Base-by-base conservation (phyloP, 495 filamentous ascomycete genomes). In the Neurospora sp. region DNA sequence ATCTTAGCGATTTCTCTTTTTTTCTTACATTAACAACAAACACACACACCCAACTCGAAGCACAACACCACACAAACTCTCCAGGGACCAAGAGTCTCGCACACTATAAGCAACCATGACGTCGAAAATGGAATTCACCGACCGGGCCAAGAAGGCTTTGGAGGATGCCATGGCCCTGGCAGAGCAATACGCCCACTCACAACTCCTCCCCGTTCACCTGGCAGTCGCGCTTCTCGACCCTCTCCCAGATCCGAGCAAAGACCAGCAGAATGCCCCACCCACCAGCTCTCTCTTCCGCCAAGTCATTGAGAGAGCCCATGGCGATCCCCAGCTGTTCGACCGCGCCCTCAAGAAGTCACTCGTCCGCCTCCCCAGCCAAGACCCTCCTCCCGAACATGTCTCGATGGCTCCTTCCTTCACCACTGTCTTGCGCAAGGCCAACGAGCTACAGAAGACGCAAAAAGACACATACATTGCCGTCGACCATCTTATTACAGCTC, bases 401-500 rank as follows among this genome's bases (percentile, higher is more conserved):
- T 89, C 91, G 41, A 89, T 95, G 75, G 89, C 94, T 6, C 94
- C 94, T 3, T 84, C 87, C 14, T 93, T 98, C 81, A 86, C 88
- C 45, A 96, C 91, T 73, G 87, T 97, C 70, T 85, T 99, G 39
- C 87, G 94, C 65, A 85, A 89, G 71, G 94, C 96, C 8, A 90
- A 90, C 77, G 94, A 98, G n/a, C 82, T 99, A 35, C 93, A 94
- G 71, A 97, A 96, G 82, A 94, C 94, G 3, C 96, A 98, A 74
- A 97, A 97, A 77, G 96, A 99, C 79, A 93, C 90, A 74, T 99
- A 88, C 80, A 92, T 98, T 70, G 95, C 95, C 6, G 89, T 98
- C 39, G 95, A 98, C 79, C 96, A 99, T 79, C 86, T 99, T 39
- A 98, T 99, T 73, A 88, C 89, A 74, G 88, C 93, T 3, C 82